These are phyloP conservation scores for Ceratocystis variospora DNA, from an alignment of 2,329 filamentous ascomycete genomes.

Conservation along the genomic window DNA sequence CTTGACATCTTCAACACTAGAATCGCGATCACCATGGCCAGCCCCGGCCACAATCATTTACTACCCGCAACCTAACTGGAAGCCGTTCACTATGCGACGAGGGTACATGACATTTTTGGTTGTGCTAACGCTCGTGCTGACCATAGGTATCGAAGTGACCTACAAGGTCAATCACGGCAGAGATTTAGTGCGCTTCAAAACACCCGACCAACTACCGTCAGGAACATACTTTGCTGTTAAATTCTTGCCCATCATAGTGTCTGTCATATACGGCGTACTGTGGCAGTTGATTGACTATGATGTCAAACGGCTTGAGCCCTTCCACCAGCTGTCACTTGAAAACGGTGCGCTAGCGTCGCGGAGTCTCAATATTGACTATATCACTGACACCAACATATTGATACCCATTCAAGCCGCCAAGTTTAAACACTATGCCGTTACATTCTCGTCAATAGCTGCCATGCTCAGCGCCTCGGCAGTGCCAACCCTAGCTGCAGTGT, in stretches of 20 bases:
- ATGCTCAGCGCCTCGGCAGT: conserved; percentile 53
- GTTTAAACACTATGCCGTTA: conserved; percentile 54
- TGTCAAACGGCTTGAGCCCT: conserved; percentile 52
- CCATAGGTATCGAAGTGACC: conserved; percentile 39
- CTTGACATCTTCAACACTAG: not conserved
- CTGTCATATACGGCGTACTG: conserved; percentile 48
- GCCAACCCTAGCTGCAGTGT: conserved; percentile 53
- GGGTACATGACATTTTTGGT: conserved; percentile 44
- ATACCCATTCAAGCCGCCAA: conserved; percentile 49
- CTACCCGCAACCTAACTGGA: conserved; percentile 53
- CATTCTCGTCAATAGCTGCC: conserved; percentile 49
- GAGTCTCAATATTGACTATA: conserved; percentile 61
- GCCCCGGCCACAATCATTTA: conserved; percentile 27
- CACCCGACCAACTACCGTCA: conserved; percentile 37
- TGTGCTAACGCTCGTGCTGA: conserved; percentile 39
- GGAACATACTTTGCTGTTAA: conserved; percentile 47
- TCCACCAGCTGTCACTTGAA: conserved; percentile 48
- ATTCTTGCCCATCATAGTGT: conserved; percentile 47
- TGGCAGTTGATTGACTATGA: conserved; percentile 56
- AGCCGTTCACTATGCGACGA: conserved; percentile 50
- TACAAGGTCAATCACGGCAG: conserved; percentile 24
- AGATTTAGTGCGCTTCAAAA: conserved; percentile 32
- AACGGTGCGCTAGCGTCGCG: conserved; percentile 48
- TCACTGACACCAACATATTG: conserved; percentile 52
- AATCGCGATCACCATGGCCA: conserved; percentile 20